These are phyloP conservation scores for Cylindricascospora bacillispora DNA, from an alignment of 1,139 yeast species.

Conservation along the genomic window DNA sequence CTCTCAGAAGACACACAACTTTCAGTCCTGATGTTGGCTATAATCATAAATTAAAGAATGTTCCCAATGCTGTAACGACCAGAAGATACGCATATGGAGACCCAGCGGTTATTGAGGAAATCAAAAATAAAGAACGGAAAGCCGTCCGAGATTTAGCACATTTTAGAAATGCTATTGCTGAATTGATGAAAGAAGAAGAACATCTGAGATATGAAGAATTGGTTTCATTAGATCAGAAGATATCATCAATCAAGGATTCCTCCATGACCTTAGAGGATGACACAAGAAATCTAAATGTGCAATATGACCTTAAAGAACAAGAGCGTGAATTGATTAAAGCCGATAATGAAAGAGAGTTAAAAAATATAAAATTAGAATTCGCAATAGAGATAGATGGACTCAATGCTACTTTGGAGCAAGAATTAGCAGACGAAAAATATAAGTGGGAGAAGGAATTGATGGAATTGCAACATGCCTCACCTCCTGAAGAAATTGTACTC, in stretches of 20 bases:
- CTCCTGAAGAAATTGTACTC: constrained; percentile 10
- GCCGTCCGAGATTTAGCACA: constrained; percentile 18
- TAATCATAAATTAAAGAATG: too few species aligned
- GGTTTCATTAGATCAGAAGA: constrained; percentile 11
- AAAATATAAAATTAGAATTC: constrained; percentile 5
- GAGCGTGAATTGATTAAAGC: constrained; percentile 9
- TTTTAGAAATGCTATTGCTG: constrained; percentile 16
- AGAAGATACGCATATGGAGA: constrained; percentile 8
- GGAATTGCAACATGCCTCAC: constrained; percentile 12
- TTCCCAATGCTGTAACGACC: too few species aligned
- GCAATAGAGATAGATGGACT: constrained; percentile 7
- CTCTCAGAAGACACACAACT: too few species aligned
- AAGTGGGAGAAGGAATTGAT: constrained; percentile 12
- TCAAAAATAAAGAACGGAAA: constrained; percentile 14
- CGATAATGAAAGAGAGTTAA: constrained; percentile 9
- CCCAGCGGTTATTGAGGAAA: constrained; percentile 7
- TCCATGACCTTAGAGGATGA: constrained; percentile 8
- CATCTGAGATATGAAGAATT: constrained; percentile 8
- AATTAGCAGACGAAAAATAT: constrained; percentile 6
- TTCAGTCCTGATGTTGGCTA: too few species aligned
- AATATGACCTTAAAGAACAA: constrained; percentile 8
- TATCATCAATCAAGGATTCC: constrained; percentile 6
- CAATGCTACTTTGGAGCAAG: constrained; percentile 11
- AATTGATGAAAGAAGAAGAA: constrained; percentile 15
- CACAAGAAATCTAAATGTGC: constrained; percentile 6